Base-by-base conservation (phyloP, 768 basidiomycete genomes). In the Lenzites betulinus region DNA sequence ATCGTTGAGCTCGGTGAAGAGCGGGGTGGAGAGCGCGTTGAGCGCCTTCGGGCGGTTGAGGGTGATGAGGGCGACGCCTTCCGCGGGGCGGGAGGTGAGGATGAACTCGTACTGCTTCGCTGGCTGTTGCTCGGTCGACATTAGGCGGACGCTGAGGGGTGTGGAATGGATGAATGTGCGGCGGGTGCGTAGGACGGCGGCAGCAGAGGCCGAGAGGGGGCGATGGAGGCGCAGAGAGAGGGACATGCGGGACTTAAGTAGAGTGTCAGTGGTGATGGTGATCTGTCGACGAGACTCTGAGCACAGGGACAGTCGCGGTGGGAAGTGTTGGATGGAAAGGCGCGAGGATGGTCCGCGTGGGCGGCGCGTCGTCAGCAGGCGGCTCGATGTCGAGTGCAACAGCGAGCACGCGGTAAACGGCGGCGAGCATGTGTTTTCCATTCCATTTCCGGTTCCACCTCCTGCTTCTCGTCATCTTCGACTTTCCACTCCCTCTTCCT, bases 1-100 rank as follows among this genome's bases (percentile, higher is more conserved):
- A 26, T 82, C 77, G 69, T 95, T 93, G 46, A 98, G 80, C 71
- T 95, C 92, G 15, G 75, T 74, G 72, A 98, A 90, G 59, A 98
- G 80, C 7, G 90, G 86, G 23, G 85, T 83, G 67, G 81, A 88
- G 60, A 99, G 80, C 3, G 97, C 95, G 70, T 97, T 98, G 59
- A 95, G 78, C 18, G 90, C 89, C 67, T 93, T 93, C 25, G 94
- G 94, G 44, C 94, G 83, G 76, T 96, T 94, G 67, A 96, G 80
- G 15, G 89, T 92, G 69, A 96, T 85, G 67, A 95, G 85, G n/a
- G 83, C 77, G 43, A 92, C 88, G 20, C 80, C 79, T 3, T 85
- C 83, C 54, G 86, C 81, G 1, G 91, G 90, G 59, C 81, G 80
- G 3, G 89, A 85, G 18, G 84, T 81, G 43, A 92, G 76, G 70